Base-by-base conservation (phyloP, 257 asterid species). In the Catharanthus roseus region DNA sequence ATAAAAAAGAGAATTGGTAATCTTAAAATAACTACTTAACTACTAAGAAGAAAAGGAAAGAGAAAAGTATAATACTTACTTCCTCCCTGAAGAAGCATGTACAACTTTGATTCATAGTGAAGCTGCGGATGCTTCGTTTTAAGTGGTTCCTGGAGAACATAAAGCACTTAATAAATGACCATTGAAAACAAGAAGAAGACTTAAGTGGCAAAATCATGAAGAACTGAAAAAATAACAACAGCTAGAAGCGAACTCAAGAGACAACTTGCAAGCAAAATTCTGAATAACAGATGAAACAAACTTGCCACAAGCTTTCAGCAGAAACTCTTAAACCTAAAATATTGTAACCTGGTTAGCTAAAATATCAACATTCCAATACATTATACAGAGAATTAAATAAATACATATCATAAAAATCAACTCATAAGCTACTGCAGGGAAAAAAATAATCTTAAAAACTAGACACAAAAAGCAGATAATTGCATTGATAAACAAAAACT, bases 121-220 rank as follows among this genome's bases (percentile, higher is more conserved):
- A 91, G 97, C 82, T 91, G 97, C 33, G 97, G 97, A 56, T 91
- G 97, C 82, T 91, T 89, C 28, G 96, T 86, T 83, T 91, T 91
- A 61, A 84, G 85, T 78, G 93, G 68, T 83, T 91, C 97, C 97
- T 91, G 88, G 51, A 56, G 50, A n/a, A 68, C 21, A 24, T 0
- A 38, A 47, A n/a, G 29, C 47, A 38, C 45, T 28, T 10, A 16
- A 63, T 18, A n/a, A 58, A 58, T 34, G 26, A 33, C 18, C 18
- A 61, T 44, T 19, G 19, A 16, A 61, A 61, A 33, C 28, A 36
- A 61, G 19, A 33, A 33, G 6, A 61, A 34, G 0, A 28, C 1
- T 9, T 12, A 28, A 21, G 60, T 15, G 24, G 29, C 61, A n/a
- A 42, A 55, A 36, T 47, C 11, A 28, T n/a, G n/a, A 67, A 60